These are phyloP conservation scores for Trichocomaceae sp. DNA, from an alignment of 2,329 filamentous ascomycete genomes.

Conservation along the genomic window DNA sequence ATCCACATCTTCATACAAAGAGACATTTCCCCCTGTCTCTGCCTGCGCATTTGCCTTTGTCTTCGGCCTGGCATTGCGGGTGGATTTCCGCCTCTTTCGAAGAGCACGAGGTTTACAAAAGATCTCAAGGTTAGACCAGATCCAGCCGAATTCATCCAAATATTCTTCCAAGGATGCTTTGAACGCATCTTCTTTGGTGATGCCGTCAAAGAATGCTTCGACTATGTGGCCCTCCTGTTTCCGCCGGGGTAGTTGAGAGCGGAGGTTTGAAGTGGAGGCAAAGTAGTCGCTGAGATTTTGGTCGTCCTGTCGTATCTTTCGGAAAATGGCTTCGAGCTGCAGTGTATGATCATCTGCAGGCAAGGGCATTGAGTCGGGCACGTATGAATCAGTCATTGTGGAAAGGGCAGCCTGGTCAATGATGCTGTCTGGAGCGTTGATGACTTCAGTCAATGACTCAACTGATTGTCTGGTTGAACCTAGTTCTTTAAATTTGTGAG, in stretches of 20 bases:
- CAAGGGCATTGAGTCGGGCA: slow-evolving; percentile 4
- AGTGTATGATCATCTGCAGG: neutral
- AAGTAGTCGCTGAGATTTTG: slow-evolving; percentile 23
- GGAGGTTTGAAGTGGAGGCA: slow-evolving; percentile 17
- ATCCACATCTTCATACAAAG: neutral
- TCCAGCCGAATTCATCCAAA: slow-evolving; percentile 22
- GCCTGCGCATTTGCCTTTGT: neutral
- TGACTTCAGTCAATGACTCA: neutral
- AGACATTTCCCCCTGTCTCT: neutral
- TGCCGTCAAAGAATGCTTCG: slow-evolving; percentile 27
- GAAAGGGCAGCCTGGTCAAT: neutral
- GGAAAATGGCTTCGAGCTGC: slow-evolving; percentile 2
- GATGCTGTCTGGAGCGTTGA: neutral
- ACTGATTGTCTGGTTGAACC: neutral
- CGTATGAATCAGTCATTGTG: neutral
- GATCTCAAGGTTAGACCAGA: slow-evolving; percentile 21
- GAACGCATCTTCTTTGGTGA: slow-evolving; percentile 17
- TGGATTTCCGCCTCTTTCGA: neutral
- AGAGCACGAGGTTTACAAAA: slow-evolving; percentile 5
- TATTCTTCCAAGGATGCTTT: slow-evolving; percentile 18
- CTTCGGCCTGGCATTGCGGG: slow-evolving; percentile 5
- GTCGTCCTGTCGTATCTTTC: slow-evolving; percentile 19
- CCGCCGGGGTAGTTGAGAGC: slow-evolving; percentile 14
- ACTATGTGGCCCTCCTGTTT: slow-evolving; percentile 21
- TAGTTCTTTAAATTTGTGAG: neutral